Evolutionary conservation across 164 flowering plant species (phyloP).

Genomic region (Annona squamosa): DNA sequence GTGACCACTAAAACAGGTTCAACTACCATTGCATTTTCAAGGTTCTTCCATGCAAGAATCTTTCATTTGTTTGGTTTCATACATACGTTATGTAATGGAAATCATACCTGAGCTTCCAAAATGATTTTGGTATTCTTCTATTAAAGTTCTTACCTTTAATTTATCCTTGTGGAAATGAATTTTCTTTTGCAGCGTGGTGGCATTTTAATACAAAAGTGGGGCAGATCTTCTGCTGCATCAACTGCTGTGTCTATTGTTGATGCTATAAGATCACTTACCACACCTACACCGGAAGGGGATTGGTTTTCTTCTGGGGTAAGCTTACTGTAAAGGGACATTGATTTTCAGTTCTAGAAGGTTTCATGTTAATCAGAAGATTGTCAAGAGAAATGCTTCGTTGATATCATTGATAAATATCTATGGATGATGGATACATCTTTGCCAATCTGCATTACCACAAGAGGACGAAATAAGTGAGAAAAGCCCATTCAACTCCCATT

Average conservation of each 20-base stretch:
- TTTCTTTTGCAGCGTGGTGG: slow-evolving; percentile 79
- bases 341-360: neutral
- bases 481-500: too few species aligned
- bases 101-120: too few species aligned
- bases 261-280: slow-evolving; percentile 75
- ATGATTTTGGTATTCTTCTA: neutral
- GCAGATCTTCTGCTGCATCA: slow-evolving; percentile 98
- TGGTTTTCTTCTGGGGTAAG: slow-evolving; percentile 97
- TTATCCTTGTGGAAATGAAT: neutral
- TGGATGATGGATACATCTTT: too few species aligned
- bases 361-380: neutral
- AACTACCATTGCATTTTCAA: too few species aligned
- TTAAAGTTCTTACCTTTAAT: neutral
- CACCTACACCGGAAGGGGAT: slow-evolving; percentile 94
- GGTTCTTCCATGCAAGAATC: too few species aligned
- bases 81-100: too few species aligned
- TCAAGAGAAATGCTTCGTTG: too few species aligned
- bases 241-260: slow-evolving; percentile 92
- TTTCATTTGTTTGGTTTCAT: too few species aligned
- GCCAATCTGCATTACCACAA: too few species aligned
- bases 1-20: too few species aligned
- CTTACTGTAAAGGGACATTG: slow-evolving; percentile 5
- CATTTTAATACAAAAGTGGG: slow-evolving; percentile 88
- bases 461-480: too few species aligned
- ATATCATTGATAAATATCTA: too few species aligned